phyloP scores from a whole-genome alignment of 345 rosid genomes.

The Syzygium grande region DNA sequence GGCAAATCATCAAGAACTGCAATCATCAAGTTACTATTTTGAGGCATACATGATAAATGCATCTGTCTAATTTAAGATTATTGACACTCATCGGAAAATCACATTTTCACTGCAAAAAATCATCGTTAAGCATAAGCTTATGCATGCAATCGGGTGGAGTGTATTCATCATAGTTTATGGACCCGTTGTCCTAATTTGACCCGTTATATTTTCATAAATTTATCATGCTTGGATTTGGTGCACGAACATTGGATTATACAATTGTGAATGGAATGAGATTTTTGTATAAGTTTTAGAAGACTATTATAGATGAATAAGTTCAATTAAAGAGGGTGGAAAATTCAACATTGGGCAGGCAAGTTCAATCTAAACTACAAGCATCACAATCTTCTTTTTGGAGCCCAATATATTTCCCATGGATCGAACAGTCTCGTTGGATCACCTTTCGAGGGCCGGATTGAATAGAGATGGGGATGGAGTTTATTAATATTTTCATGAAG shows the following conservation, averaged over 20 bases:
- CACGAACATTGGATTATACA: background rate
- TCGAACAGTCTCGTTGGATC: background rate
- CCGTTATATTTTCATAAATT: background rate
- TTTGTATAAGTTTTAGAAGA: too few species aligned
- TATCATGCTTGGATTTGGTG: background rate
- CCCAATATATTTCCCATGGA: background rate
- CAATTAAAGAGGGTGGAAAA: background rate
- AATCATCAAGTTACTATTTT: background rate
- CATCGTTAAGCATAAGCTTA: background rate
- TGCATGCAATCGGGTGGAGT: background rate
- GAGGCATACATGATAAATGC: background rate
- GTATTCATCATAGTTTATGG: background rate
- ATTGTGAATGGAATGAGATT: background rate
- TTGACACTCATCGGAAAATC: background rate
- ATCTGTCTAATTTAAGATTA: background rate
- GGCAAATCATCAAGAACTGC: too few species aligned
- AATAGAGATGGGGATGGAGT: background rate
- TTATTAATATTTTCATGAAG: background rate
- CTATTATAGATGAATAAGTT: too few species aligned
- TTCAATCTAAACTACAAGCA: background rate
- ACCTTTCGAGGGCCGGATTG: background rate
- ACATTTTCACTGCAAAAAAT: background rate
- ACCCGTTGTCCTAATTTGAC: background rate
- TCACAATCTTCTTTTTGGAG: background rate
- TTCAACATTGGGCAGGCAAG: background rate